phyloP scores from a whole-genome alignment of 2,329 filamentous ascomycete genomes.

The Phaeoacremonium minimum region DNA sequence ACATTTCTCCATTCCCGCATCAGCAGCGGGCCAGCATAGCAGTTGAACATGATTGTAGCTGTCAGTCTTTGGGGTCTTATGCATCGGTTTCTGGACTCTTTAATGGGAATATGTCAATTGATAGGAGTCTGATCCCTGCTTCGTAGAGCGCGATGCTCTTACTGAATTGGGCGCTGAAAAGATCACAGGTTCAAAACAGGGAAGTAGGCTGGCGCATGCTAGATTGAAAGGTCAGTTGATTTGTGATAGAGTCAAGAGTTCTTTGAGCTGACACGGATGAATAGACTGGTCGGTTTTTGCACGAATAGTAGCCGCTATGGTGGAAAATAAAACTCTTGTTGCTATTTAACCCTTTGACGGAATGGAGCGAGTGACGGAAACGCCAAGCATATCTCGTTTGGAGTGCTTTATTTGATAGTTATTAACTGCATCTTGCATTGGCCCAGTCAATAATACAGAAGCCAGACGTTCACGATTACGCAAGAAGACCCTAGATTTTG shows the following conservation, averaged over 20 bases:
- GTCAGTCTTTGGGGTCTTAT: background rate
- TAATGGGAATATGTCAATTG: background rate
- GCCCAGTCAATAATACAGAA: background rate
- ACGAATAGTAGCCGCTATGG: conserved; percentile 30
- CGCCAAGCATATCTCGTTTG: background rate
- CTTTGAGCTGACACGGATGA: background rate
- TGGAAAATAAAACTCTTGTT: conserved; percentile 35
- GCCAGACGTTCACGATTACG: background rate
- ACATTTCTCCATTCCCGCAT: background rate
- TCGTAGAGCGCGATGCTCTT: background rate
- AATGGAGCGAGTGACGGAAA: conserved; percentile 21
- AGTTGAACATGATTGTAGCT: background rate
- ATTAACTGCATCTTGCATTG: background rate
- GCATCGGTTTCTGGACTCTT: background rate
- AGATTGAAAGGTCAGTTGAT: conserved; percentile 8
- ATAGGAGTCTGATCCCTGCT: background rate
- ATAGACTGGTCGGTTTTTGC: conserved; percentile 25
- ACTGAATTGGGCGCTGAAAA: background rate
- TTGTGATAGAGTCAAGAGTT: background rate
- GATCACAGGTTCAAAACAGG: conserved; percentile 6
- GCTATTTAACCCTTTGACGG: conserved; percentile 32
- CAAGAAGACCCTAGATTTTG: background rate
- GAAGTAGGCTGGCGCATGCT: conserved; percentile 10
- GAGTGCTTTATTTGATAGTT: background rate
- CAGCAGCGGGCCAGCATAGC: background rate